A percentile compares a stretch with the other conserved stretches of the same genome.
Evolutionary conservation across 495 filamentous ascomycete genomes (phyloP).

Genomic region (Terfezia claveryi): DNA sequence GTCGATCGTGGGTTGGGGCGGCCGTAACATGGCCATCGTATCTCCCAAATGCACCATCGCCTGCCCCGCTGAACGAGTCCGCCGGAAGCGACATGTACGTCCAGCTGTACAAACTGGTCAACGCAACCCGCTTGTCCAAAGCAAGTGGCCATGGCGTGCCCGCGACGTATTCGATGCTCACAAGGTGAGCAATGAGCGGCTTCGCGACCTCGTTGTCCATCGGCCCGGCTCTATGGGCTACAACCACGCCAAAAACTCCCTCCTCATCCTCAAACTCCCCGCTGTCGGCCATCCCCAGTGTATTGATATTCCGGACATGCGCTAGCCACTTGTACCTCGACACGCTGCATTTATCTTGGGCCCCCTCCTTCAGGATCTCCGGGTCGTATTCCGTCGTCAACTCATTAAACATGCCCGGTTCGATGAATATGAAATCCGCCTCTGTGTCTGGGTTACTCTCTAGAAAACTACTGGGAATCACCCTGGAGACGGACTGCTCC

Average conservation of each 20-base stretch:
- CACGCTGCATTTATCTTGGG: slow-evolving; percentile 9
- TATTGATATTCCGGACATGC: slow-evolving; percentile 26
- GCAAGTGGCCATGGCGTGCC: background rate
- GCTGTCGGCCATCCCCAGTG: slow-evolving; percentile 19
- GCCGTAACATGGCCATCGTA: slow-evolving; percentile 5
- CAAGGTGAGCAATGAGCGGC: slow-evolving; percentile 20
- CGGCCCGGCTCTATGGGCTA: slow-evolving; percentile 16
- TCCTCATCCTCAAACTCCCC: slow-evolving; percentile 13
- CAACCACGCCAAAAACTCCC: slow-evolving; percentile 22
- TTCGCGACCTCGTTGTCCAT: slow-evolving; percentile 8
- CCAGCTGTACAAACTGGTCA: slow-evolving; percentile 28
- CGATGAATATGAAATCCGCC: slow-evolving; percentile 15
- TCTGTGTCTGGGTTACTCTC: background rate
- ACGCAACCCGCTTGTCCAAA: slow-evolving; percentile 14
- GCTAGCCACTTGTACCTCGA: slow-evolving; percentile 21
- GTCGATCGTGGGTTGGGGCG: background rate
- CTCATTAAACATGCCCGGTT: slow-evolving; percentile 10
- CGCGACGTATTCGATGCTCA: slow-evolving; percentile 22
- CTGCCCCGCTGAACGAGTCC: slow-evolving; percentile 17
- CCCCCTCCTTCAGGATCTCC: background rate
- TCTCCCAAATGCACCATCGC: slow-evolving; percentile 6
- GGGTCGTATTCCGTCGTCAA: slow-evolving; percentile 10
- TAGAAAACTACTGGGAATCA: background rate
- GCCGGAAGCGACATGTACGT: slow-evolving; percentile 24
- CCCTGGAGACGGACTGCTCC: slow-evolving; percentile 1